Evolutionary conservation across 805 yeast genomes (phyloP).

Genomic region (Pichia nakasei): DNA sequence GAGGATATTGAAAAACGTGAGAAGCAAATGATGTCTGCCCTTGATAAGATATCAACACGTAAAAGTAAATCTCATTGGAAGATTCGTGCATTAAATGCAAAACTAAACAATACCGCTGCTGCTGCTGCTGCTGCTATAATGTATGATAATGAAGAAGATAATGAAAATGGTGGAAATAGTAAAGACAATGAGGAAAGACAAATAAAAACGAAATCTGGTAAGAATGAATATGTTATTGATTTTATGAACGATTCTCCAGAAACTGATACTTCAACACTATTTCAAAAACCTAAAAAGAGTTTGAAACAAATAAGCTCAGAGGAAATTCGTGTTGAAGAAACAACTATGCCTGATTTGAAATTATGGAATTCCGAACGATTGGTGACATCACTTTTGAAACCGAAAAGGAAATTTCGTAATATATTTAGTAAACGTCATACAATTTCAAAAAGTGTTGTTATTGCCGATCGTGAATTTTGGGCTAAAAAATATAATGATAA

Average conservation of each 20-base stretch:
- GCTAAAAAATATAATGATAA: constrained; percentile 45
- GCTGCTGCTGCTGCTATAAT: neutral
- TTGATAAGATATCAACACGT: neutral
- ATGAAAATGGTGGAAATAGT: neutral
- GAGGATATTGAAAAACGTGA: neutral
- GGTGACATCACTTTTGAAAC: constrained; percentile 61
- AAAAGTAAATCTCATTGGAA: constrained; percentile 5
- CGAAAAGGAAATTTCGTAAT: constrained; percentile 25
- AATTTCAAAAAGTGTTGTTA: neutral
- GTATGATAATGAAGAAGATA: neutral
- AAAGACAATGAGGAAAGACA: neutral
- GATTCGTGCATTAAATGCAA: constrained; percentile 5
- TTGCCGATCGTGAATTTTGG: constrained; percentile 63
- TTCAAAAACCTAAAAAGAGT: neutral
- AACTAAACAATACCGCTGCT: neutral
- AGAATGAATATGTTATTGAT: constrained; percentile 10
- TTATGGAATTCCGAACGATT: constrained; percentile 63
- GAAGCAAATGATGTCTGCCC: constrained; percentile 1
- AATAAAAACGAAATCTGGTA: neutral
- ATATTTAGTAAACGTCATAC: constrained; percentile 11
- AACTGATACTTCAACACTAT: constrained; percentile 21
- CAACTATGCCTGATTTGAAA: constrained; percentile 28
- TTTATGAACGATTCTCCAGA: constrained; percentile 17
- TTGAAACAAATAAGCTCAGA: neutral
- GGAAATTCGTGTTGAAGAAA: neutral